A percentile compares a stretch with the other conserved stretches of the same genome.
phyloP scores from a whole-genome alignment of 306 rosid genomes.

The Macrotyloma uniflorum region DNA sequence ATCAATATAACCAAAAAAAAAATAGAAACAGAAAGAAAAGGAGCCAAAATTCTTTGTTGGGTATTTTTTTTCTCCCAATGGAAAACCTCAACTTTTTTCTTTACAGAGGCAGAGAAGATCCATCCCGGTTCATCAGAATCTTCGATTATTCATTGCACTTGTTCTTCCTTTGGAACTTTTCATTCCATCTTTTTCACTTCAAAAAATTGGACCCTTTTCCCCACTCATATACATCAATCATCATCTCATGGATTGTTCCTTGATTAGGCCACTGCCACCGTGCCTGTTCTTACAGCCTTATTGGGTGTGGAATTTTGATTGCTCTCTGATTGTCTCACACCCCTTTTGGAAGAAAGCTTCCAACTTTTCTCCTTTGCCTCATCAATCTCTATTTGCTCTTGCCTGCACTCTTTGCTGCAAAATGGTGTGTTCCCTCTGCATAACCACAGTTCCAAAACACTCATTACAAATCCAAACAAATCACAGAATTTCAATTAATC shows the following conservation, averaged over 20 bases:
- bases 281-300: conserved; percentile 65
- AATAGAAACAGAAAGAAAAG: neutral
- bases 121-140: conserved; percentile 45
- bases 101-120: conserved; percentile 43
- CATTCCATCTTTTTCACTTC: neutral
- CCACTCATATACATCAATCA: neutral
- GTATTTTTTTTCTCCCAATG: neutral
- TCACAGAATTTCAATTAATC: too few relatives aligned
- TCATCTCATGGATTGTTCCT: neutral
- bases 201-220: conserved; percentile 38
- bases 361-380: conserved; percentile 72
- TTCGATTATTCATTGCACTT: conserved; percentile 30
- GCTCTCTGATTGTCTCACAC: conserved; percentile 63
- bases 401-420: conserved; percentile 91
- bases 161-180: neutral
- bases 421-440: conserved; percentile 97
- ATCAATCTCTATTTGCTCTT: conserved; percentile 81
- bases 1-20: conserved; percentile 8
- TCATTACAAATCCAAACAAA: conserved; percentile 37
- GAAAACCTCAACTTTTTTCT: conserved; percentile 30
- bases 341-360: conserved; percentile 60
- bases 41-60: conserved; percentile 48
- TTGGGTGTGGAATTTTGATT: conserved; percentile 52
- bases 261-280: conserved; percentile 76
- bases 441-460: neutral